Evolutionary conservation across 306 rosid species (phyloP), one percentile per base, ranked within the genome.

Genomic region (Quercus robur): DNA sequence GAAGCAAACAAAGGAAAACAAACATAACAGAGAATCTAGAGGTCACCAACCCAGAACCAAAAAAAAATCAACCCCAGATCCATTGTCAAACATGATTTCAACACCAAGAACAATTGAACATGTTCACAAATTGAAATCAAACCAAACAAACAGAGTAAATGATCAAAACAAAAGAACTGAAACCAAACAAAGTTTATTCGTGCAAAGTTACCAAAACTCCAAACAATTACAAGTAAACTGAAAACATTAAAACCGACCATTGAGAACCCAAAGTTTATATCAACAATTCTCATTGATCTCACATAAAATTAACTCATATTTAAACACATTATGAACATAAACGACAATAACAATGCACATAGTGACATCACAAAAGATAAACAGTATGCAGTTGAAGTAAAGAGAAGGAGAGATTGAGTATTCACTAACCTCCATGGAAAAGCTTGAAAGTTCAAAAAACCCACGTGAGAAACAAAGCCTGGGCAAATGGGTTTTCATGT

Each of bases 401-500:
- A 63, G 49, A 68, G 11, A 76, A 30, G 61, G 69, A 72, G 64
- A 56, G 70, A 84, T 63, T 74, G 62, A 84, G 71, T 64, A 81
- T 74, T 69, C 75, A 78, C 86, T 77, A 73, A 83, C 90, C 85
- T 84, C 81, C 80, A 75, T 77, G 54, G 78, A 75, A 81, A 82
- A 75, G 84, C 75, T 78, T 31, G 74, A 77, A 83, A 85, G 81
- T 62, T 81, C 78, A 70, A 85, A 49, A 84, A 78, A 72, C 76
- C 78, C 82, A 90, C 84, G 84, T 86, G 75, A 85, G 82, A 86
- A 52, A 83, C 72, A 31, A 79, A 81, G 75, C 89, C 84, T 84
- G 83, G 79, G 85, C 85, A 82, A 91, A 83, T 82, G 88, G 92
- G 86, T 75, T 81, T 58, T 56, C 74, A 84, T 80, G 85, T 78